A percentile compares a stretch with the other conserved stretches of the same genome.
phyloP scores from a whole-genome alignment of 75 land plant genomes.

The Selaginella tamariscina region DNA sequence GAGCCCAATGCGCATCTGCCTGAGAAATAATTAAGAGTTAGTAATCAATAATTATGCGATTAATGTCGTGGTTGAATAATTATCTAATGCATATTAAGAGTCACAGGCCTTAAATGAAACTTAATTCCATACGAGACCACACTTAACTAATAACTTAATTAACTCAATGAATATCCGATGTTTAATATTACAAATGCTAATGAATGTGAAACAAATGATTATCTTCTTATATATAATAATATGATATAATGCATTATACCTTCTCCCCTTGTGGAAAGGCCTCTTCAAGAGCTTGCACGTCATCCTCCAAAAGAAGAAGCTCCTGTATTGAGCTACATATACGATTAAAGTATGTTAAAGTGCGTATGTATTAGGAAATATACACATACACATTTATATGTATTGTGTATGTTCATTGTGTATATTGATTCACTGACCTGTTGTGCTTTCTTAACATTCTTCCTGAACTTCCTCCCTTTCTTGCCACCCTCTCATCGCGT shows the following conservation, averaged over 20 bases:
- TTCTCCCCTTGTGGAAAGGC: constrained; percentile 7
- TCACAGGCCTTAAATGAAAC: too few relatives aligned
- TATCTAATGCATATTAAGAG: too few relatives aligned
- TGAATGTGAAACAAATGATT: background rate
- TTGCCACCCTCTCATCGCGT: constrained; percentile 3
- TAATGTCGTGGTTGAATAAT: too few relatives aligned
- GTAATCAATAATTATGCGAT: too few relatives aligned
- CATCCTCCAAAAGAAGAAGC: constrained; percentile 3
- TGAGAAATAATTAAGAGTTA: background rate
- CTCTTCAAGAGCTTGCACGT: constrained; percentile 4
- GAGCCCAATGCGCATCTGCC: constrained; percentile 10
- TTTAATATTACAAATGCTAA: too few relatives aligned
- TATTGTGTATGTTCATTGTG: background rate
- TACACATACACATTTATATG: background rate
- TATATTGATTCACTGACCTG: background rate
- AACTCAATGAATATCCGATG: too few relatives aligned
- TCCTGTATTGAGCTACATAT: constrained; percentile 5
- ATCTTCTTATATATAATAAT: too few relatives aligned
- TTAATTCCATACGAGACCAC: too few relatives aligned
- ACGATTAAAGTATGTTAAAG: too few relatives aligned
- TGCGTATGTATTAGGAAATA: background rate
- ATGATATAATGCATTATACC: too few relatives aligned
- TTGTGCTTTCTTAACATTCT: background rate
- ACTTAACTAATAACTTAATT: too few relatives aligned
- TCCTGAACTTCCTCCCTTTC: background rate